These are phyloP conservation scores for Phytophthora melonis DNA, from an alignment of 352 stramenopile genomes.

Conservation along the genomic window DNA sequence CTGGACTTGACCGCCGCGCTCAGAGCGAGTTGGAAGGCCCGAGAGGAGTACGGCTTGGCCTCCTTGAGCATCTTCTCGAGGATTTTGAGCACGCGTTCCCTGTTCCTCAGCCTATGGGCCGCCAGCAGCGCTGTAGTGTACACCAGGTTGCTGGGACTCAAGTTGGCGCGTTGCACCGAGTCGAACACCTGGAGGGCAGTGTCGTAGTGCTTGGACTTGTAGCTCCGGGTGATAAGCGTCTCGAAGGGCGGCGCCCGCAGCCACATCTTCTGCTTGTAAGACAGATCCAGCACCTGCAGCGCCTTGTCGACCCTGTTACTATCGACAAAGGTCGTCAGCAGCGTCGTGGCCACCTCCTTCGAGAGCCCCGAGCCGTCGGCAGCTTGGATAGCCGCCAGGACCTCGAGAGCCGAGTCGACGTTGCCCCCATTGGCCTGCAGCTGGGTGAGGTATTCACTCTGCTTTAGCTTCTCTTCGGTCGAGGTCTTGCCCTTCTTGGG, in stretches of 20 bases:
- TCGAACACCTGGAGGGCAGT: conserved; percentile 71
- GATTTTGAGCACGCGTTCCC: conserved; percentile 2
- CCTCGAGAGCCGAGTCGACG: conserved; percentile 44
- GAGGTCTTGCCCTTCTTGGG: neutral
- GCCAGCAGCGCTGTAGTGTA: conserved; percentile 56
- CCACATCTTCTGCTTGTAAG: conserved; percentile 50
- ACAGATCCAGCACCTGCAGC: conserved; percentile 62
- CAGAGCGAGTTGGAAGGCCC: conserved; percentile 41
- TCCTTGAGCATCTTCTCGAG: conserved; percentile 24
- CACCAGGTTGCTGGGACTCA: conserved; percentile 64
- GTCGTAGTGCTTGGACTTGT: conserved; percentile 62
- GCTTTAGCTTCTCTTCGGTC: neutral
- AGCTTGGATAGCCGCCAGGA: conserved; percentile 46
- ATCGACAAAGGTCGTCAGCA: conserved; percentile 56
- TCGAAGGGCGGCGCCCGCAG: conserved; percentile 68
- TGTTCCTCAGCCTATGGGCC: conserved; percentile 10
- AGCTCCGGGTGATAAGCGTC: conserved; percentile 62
- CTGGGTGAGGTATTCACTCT: neutral
- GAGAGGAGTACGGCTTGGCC: conserved; percentile 10
- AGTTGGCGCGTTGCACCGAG: conserved; percentile 65
- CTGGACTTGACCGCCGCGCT: conserved; percentile 68
- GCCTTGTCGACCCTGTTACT: conserved; percentile 44
- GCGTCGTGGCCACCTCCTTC: conserved; percentile 48
- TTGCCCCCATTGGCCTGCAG: conserved; percentile 2
- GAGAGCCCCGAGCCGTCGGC: conserved; percentile 42